Evolutionary conservation across 192 early-diverging fungal species (phyloP).

Genomic region (Backusella parvicylindrica): DNA sequence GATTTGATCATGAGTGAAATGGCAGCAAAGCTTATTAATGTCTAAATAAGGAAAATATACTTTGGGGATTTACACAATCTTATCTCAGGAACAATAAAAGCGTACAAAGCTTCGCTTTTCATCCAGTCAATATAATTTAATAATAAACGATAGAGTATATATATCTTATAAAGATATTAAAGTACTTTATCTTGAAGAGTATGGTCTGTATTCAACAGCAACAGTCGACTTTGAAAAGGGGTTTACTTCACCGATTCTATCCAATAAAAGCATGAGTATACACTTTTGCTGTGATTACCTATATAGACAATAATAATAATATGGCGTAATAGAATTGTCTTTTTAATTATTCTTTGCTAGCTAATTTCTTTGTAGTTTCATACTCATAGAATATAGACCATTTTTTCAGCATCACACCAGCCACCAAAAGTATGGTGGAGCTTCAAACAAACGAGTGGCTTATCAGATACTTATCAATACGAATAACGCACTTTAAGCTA

Average conservation of each 20-base stretch:
- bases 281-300: neutral
- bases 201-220: neutral
- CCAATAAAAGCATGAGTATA: too few relatives aligned
- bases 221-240: neutral
- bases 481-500: neutral
- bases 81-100: neutral
- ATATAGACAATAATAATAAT: neutral
- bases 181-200: neutral
- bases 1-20: too few relatives aligned
- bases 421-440: neutral
- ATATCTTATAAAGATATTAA: neutral
- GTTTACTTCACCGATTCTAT: neutral
- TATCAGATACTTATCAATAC: neutral
- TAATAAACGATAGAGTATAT: neutral
- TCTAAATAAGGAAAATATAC: neutral
- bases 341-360: neutral
- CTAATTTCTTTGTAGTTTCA: neutral
- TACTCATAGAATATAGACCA: neutral
- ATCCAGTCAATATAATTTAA: neutral
- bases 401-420: neutral
- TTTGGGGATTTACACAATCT: neutral
- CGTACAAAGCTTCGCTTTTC: neutral
- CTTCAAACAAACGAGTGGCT: neutral
- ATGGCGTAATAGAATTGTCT: neutral
- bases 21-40: neutral